phyloP scores from a whole-genome alignment of 208 protist genomes.

The Acanthamoeba healyi region DNA sequence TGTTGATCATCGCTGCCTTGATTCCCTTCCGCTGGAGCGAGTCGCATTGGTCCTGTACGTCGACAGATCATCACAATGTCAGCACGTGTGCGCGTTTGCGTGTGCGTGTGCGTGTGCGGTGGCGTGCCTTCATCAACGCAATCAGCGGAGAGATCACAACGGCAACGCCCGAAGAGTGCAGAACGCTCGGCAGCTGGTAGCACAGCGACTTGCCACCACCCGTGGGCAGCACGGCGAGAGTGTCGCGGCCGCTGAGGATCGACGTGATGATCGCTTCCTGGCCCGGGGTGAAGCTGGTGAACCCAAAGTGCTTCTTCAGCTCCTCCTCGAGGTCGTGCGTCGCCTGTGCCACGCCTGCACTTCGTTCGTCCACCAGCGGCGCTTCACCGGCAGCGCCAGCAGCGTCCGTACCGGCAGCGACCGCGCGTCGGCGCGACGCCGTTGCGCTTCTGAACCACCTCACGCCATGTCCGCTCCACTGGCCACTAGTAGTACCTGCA shows the following conservation, averaged over 20 bases:
- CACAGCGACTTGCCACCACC: constrained; percentile 50
- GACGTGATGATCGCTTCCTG: constrained; percentile 44
- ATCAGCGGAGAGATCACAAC: constrained; percentile 44
- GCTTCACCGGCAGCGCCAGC: no score
- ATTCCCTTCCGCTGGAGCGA: constrained; percentile 37
- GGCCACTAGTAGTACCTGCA: no score
- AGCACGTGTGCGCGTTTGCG: not conserved
- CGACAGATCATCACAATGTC: no score
- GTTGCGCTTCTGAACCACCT: no score
- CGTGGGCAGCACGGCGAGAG: constrained; percentile 17
- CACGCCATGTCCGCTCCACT: no score
- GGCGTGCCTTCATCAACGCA: constrained; percentile 36
- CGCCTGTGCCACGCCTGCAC: not conserved
- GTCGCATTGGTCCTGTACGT: constrained; percentile 47
- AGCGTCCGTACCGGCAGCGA: not conserved
- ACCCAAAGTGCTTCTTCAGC: constrained; percentile 70
- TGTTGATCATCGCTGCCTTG: constrained; percentile 57
- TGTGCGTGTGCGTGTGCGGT: not conserved
- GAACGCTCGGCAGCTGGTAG: constrained; percentile 46
- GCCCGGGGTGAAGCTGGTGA: constrained; percentile 16
- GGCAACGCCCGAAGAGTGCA: not conserved
- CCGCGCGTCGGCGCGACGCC: no score
- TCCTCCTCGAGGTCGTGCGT: constrained; percentile 17
- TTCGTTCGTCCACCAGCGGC: no score
- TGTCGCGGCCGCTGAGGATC: constrained; percentile 30